phyloP scores from a whole-genome alignment of 495 filamentous ascomycete genomes.

The Talaromyces thailandensis region DNA sequence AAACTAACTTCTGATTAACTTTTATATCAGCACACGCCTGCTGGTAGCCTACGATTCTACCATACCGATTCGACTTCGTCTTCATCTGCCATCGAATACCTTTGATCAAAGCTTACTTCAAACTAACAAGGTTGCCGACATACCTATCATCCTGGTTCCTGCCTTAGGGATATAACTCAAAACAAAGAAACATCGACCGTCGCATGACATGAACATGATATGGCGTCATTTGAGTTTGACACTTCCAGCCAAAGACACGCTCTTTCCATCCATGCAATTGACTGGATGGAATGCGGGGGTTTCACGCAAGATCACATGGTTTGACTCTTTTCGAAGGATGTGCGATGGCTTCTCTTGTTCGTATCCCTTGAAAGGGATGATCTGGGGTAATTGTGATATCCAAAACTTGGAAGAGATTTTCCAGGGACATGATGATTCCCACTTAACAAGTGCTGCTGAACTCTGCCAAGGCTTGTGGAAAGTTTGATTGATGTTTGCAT shows the following conservation, averaged over 20 bases:
- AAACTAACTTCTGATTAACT: not conserved
- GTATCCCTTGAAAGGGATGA: not conserved
- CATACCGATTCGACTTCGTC: not conserved
- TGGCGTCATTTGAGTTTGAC: not conserved
- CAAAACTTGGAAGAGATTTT: no score
- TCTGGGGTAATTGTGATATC: not conserved
- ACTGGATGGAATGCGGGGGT: slow-evolving; percentile 2
- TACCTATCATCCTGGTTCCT: not conserved
- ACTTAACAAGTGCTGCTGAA: no score
- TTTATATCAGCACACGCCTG: not conserved
- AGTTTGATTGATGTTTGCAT: no score
- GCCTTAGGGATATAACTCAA: not conserved
- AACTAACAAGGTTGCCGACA: not conserved
- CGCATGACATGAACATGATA: not conserved
- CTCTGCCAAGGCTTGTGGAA: no score
- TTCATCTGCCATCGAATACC: not conserved
- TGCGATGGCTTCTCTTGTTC: not conserved
- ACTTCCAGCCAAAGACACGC: not conserved
- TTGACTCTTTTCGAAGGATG: not conserved
- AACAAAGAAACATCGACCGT: not conserved
- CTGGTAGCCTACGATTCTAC: not conserved
- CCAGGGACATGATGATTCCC: no score
- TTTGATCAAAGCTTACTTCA: not conserved
- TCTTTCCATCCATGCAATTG: not conserved
- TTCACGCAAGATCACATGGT: not conserved